Evolutionary conservation across 2,329 filamentous ascomycete genomes (phyloP).

Genomic region (Venturia oleaginea): DNA sequence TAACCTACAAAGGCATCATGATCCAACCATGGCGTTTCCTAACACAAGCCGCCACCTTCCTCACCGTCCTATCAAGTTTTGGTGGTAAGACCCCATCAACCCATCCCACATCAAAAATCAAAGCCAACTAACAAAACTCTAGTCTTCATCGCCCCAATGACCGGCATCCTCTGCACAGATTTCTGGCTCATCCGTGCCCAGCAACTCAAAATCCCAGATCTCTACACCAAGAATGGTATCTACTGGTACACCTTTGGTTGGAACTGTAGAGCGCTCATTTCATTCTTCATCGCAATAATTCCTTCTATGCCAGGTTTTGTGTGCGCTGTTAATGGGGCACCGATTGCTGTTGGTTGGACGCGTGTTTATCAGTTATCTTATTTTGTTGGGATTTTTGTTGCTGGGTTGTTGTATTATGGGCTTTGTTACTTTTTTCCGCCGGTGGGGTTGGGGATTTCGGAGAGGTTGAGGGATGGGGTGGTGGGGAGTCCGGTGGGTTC

Average conservation of each 20-base stretch:
- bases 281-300: conserved; percentile 24
- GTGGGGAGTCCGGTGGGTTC: neutral
- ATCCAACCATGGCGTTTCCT: conserved; percentile 21
- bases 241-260: conserved; percentile 27
- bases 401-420: neutral
- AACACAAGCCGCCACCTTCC: conserved; percentile 19
- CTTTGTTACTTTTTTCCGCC: conserved; percentile 1
- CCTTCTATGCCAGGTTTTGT: conserved; percentile 30
- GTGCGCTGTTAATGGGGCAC: neutral
- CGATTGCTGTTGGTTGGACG: neutral
- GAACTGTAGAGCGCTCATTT: conserved; percentile 27
- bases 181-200: conserved; percentile 27
- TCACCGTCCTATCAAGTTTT: conserved; percentile 15
- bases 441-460: neutral
- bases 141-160: conserved; percentile 28
- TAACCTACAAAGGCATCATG: conserved; percentile 12
- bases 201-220: conserved; percentile 26
- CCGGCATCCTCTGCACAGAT: conserved; percentile 26
- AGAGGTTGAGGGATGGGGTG: neutral
- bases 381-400: neutral
- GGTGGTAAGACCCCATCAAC: conserved; percentile 16
- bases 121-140: neutral
- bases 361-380: conserved; percentile 1
- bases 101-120: conserved; percentile 1
- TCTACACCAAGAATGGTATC: conserved; percentile 25